Percentiles rank a stretch among this genome's conserved stretches.
Conservation (phyloP, 495 filamentous ascomycete genomes). For the Penicillium silybi region DNA sequence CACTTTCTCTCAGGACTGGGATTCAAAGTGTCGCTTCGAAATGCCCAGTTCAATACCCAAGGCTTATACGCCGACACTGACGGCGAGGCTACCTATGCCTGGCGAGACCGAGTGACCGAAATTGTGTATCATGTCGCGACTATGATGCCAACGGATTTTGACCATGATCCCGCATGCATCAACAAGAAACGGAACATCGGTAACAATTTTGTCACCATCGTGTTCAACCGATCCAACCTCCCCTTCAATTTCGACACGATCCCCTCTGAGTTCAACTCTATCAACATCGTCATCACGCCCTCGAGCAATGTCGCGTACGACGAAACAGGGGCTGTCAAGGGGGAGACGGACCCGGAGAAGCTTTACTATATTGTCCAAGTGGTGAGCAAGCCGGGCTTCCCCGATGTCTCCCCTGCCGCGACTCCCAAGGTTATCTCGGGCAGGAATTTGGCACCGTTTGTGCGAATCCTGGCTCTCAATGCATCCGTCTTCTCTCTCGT, state of each 20-base stretch:
- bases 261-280: conserved; percentile 87
- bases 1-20: conserved; percentile 78
- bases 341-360: conserved; percentile 32
- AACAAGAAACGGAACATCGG: conserved; percentile 94
- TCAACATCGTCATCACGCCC: conserved; percentile 93
- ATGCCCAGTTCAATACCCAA: conserved; percentile 86
- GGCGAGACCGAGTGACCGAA: conserved; percentile 91
- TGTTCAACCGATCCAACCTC: conserved; percentile 90
- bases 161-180: conserved; percentile 68
- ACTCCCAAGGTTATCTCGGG: conserved; percentile 83
- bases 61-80: conserved; percentile 83
- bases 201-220: conserved; percentile 96
- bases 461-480: conserved; percentile 87
- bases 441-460: conserved; percentile 74
- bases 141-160: conserved; percentile 88
- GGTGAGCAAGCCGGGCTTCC: conserved; percentile 78
- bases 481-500: conserved; percentile 89
- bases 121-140: conserved; percentile 94
- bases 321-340: conserved; percentile 19
- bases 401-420: conserved; percentile 82
- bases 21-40: conserved; percentile 70
- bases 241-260: conserved; percentile 90
- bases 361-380: conserved; percentile 82
- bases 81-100: conserved; percentile 82
- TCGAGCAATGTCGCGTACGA: conserved; percentile 54